A percentile compares a stretch with the other conserved stretches of the same genome.
Evolutionary conservation across 306 rosid species (phyloP).

Genomic region (Ceratonia siliqua): DNA sequence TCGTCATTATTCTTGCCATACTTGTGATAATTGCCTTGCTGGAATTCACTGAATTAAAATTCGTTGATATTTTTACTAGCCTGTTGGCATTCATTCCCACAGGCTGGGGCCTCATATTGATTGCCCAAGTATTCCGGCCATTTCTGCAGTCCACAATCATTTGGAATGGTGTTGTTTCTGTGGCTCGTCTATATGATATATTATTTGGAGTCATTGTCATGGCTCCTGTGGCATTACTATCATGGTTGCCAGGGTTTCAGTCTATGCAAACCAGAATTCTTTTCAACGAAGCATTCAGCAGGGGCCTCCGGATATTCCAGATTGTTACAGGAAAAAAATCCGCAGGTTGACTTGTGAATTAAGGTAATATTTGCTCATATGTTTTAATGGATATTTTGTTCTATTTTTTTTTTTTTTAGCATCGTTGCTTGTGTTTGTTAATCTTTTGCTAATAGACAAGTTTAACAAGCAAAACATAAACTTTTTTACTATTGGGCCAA

Average conservation of each 20-base stretch:
- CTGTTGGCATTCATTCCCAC: conserved; percentile 56
- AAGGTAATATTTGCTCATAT: conserved; percentile 51
- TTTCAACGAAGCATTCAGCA: conserved; percentile 57
- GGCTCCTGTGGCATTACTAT: conserved; percentile 50
- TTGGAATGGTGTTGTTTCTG: conserved; percentile 52
- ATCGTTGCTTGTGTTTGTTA: conserved; percentile 1
- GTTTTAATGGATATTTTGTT: conserved; percentile 13
- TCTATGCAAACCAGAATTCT: conserved; percentile 56
- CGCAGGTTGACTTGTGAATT: conserved; percentile 44
- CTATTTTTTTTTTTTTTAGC: conserved; percentile 4
- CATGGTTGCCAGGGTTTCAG: conserved; percentile 59
- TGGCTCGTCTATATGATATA: conserved; percentile 53
- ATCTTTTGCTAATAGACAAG: neutral
- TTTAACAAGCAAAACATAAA: conserved; percentile 5
- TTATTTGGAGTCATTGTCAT: conserved; percentile 47
- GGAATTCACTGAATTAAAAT: conserved; percentile 44
- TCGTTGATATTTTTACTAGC: conserved; percentile 49
- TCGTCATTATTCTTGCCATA: conserved; percentile 43
- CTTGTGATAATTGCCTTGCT: conserved; percentile 47
- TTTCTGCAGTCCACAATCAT: conserved; percentile 42
- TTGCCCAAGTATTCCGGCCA: conserved; percentile 51
- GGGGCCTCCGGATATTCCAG: conserved; percentile 57
- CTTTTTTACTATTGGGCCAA: conserved; percentile 20
- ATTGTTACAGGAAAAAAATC: conserved; percentile 61
- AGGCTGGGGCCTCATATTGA: conserved; percentile 53